These are phyloP conservation scores for Aspergillus quadricinctus DNA, from an alignment of 2,329 filamentous ascomycete genomes.

Conservation along the genomic window DNA sequence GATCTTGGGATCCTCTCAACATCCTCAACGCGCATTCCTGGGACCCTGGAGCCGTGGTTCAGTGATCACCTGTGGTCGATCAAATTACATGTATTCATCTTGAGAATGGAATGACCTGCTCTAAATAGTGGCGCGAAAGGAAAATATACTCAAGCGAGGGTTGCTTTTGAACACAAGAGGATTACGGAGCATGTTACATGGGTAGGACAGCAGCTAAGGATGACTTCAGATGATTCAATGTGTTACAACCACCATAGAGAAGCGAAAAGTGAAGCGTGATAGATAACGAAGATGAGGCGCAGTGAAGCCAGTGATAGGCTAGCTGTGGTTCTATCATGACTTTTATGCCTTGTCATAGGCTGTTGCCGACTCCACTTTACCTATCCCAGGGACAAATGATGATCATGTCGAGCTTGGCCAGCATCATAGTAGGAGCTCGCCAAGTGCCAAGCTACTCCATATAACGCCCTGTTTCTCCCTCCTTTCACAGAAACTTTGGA, in stretches of 20 bases:
- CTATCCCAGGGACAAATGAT: neutral
- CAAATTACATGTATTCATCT: neutral
- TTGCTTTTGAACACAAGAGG: neutral
- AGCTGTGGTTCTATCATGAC: neutral
- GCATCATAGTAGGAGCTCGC: slow-evolving; percentile 7
- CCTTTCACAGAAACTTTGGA: neutral
- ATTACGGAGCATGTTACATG: neutral
- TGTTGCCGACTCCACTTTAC: neutral
- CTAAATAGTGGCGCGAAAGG: neutral
- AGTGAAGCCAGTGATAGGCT: neutral
- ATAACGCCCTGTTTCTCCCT: slow-evolving; percentile 4
- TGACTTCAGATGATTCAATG: neutral
- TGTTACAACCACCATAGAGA: neutral
- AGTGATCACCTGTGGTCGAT: neutral
- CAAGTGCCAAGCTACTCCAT: slow-evolving; percentile 9
- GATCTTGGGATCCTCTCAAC: neutral
- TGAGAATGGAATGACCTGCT: neutral
- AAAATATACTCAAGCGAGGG: no score
- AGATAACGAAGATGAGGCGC: neutral
- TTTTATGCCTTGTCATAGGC: neutral
- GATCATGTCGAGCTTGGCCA: slow-evolving; percentile 13
- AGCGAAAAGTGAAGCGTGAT: neutral
- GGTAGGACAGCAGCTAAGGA: neutral
- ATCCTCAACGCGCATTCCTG: neutral
- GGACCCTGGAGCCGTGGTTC: neutral